Conservation (phyloP, 202 grass and related monocot species). For the Brachypodium distachyon region DNA sequence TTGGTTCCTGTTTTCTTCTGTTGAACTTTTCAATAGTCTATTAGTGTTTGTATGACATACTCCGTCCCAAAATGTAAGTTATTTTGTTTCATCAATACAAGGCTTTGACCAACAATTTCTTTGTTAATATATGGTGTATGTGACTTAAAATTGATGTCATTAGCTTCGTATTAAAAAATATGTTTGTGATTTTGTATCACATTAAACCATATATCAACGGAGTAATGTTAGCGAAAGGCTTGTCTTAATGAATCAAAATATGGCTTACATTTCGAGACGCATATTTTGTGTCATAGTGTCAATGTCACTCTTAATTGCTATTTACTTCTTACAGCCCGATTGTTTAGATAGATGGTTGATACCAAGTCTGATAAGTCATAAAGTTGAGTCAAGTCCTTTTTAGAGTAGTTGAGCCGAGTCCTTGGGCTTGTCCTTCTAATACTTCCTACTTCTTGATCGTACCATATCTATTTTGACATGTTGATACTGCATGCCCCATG, state of each 20-base stretch:
- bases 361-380: neutral
- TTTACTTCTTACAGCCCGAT: neutral
- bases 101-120: too few species aligned
- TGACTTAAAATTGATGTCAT: too few species aligned
- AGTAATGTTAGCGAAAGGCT: too few species aligned
- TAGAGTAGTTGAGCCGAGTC: neutral
- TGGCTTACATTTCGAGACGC: too few species aligned
- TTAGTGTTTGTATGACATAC: too few species aligned
- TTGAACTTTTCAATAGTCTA: neutral
- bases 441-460: neutral
- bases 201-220: too few species aligned
- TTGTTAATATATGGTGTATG: too few species aligned
- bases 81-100: too few species aligned
- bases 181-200: too few species aligned
- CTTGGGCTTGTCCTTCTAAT: neutral
- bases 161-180: too few species aligned
- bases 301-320: neutral
- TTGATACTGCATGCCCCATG: neutral
- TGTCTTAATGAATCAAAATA: too few species aligned
- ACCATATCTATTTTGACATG: neutral
- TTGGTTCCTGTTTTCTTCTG: neutral
- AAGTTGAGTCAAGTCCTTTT: neutral
- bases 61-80: too few species aligned
- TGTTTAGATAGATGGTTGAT: neutral
- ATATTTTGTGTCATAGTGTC: constrained; percentile 11